Percentiles rank a stretch among this genome's conserved stretches.
phyloP scores from a whole-genome alignment of 768 basidiomycete species.

The Pleurotus citrinopileatus region DNA sequence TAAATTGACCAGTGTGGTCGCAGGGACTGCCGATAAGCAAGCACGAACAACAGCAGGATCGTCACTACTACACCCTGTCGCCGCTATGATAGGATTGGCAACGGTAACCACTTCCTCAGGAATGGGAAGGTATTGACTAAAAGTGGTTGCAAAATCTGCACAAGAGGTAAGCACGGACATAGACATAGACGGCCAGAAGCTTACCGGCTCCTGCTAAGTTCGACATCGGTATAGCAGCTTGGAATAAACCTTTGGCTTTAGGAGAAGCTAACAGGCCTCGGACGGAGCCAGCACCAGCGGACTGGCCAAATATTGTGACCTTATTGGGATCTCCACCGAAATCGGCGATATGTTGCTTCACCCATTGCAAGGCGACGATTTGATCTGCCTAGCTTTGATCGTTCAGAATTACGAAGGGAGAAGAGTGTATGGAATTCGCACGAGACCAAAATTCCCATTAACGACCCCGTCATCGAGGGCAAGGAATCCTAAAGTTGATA shows the following conservation, averaged over 20 bases:
- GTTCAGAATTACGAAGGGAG: no score
- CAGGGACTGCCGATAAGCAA: conserved; percentile 34
- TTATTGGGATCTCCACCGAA: conserved; percentile 56
- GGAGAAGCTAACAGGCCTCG: conserved; percentile 33
- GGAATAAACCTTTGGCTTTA: conserved; percentile 34
- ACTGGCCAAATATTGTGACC: conserved; percentile 35
- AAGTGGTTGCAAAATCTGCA: conserved; percentile 38
- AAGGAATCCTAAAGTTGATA: conserved; percentile 63
- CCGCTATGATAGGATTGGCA: conserved; percentile 31
- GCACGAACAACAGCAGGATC: conserved; percentile 26
- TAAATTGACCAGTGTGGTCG: conserved; percentile 32
- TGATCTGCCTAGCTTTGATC: background rate
- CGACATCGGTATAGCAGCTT: conserved; percentile 40
- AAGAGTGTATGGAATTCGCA: conserved; percentile 22
- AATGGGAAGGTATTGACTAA: conserved; percentile 48
- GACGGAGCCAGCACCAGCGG: conserved; percentile 33
- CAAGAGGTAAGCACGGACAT: background rate
- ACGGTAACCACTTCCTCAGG: conserved; percentile 31
- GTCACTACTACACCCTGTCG: conserved; percentile 35
- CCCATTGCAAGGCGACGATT: conserved; percentile 46
- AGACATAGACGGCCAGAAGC: no score
- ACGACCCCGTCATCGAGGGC: conserved; percentile 43
- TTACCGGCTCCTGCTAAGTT: conserved; percentile 44
- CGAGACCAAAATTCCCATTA: conserved; percentile 37
- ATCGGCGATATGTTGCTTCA: conserved; percentile 47